These are phyloP conservation scores for Suillus ampliporus DNA, from an alignment of 768 basidiomycete genomes.

Conservation along the genomic window DNA sequence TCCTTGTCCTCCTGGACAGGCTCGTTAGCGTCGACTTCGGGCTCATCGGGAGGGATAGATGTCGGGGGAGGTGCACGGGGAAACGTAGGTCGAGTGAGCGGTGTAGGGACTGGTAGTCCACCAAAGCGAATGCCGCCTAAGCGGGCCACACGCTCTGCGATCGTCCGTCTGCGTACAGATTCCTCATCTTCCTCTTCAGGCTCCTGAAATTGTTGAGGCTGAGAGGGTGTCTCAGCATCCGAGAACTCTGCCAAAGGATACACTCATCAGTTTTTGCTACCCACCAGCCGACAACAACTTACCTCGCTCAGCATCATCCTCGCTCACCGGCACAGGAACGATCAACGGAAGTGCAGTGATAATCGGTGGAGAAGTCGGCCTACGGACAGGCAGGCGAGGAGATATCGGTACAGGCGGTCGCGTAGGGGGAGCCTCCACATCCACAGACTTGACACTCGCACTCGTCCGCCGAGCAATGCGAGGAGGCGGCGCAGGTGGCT, in stretches of 20 bases:
- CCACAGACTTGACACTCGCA: slow-evolving; percentile 14
- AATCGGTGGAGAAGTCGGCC: slow-evolving; percentile 30
- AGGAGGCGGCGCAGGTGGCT: slow-evolving; percentile 11
- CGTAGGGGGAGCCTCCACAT: slow-evolving; percentile 18
- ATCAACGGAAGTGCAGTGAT: slow-evolving; percentile 23
- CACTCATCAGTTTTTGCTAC: background rate
- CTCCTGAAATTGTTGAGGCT: slow-evolving; percentile 13
- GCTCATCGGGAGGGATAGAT: slow-evolving; percentile 33
- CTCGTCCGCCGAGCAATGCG: slow-evolving; percentile 29
- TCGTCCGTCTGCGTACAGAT: slow-evolving; percentile 64
- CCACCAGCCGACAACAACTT: background rate
- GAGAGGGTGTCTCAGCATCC: slow-evolving; percentile 4
- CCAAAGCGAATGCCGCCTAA: slow-evolving; percentile 88
- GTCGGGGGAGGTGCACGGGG: slow-evolving; percentile 44
- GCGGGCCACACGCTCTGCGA: slow-evolving; percentile 95
- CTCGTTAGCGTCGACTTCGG: slow-evolving; percentile 25
- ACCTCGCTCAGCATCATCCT: slow-evolving; percentile 10
- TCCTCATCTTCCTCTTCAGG: slow-evolving; percentile 45
- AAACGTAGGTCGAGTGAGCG: slow-evolving; percentile 43
- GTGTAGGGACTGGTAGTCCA: slow-evolving; percentile 54
- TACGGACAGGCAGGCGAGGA: slow-evolving; percentile 18
- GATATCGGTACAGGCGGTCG: slow-evolving; percentile 27
- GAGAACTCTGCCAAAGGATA: slow-evolving; percentile 1
- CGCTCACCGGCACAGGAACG: slow-evolving; percentile 8
- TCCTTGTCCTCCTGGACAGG: slow-evolving; percentile 32